A percentile compares a stretch with the other conserved stretches of the same genome.
These are phyloP conservation scores for Malbranchea cinnamomea DNA, from an alignment of 2,329 filamentous ascomycete species.

Conservation along the genomic window DNA sequence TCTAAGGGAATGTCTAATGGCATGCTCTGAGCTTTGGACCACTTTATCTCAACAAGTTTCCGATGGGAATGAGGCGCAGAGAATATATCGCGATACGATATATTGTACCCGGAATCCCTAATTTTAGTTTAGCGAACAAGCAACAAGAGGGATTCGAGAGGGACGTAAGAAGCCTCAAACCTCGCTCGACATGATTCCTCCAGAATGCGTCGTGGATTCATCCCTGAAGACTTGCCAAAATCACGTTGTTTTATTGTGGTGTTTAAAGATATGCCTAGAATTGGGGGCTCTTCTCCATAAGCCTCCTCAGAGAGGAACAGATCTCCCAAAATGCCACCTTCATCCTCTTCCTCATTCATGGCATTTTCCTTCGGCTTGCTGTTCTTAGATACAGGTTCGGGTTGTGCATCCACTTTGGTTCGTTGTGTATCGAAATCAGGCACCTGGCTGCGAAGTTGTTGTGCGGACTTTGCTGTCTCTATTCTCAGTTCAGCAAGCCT, in stretches of 20 bases:
- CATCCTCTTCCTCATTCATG: conserved; percentile 23
- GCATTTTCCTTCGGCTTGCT: conserved; percentile 10
- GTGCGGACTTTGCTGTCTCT: conserved; percentile 36
- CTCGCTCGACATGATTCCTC: conserved; percentile 80
- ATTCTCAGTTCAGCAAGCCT: conserved; percentile 46
- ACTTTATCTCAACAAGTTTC: conserved; percentile 58
- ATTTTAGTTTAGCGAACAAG: conserved; percentile 7
- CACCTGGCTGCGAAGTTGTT: too few relatives aligned
- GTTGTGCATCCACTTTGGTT: too few relatives aligned
- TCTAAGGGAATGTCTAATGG: conserved; percentile 29
- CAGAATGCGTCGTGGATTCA: conserved; percentile 59
- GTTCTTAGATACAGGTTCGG: too few relatives aligned
- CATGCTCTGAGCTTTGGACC: conserved; percentile 58
- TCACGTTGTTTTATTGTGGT: conserved; percentile 49
- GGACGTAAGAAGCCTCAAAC: conserved; percentile 35
- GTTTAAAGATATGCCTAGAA: too few relatives aligned
- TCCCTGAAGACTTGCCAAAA: conserved; percentile 69
- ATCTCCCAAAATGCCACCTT: conserved; percentile 36
- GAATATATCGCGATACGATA: conserved; percentile 56
- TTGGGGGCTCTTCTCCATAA: conserved; percentile 20
- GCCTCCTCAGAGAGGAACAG: conserved; percentile 38
- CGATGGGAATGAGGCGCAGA: conserved; percentile 60
- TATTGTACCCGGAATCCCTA: conserved; percentile 54
- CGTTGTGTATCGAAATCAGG: too few relatives aligned
- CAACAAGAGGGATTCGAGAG: background rate